Evolutionary conservation across 169 alveolate genomes (phyloP).

Genomic region (Plasmodium knowlesi): DNA sequence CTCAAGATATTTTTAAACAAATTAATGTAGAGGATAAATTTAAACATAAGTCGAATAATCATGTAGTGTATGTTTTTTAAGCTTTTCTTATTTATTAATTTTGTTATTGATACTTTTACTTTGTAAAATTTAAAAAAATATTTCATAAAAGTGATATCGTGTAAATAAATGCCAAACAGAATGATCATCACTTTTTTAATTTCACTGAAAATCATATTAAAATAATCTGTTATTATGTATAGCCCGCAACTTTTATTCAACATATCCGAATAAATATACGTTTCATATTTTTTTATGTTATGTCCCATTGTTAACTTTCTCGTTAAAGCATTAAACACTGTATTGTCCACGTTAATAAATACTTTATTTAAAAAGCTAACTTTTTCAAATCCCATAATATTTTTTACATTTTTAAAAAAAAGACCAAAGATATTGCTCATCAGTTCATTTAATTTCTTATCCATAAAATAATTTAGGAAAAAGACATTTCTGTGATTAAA

Average conservation of each 20-base stretch:
- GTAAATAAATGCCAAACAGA: constrained; percentile 48
- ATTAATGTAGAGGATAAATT: constrained; percentile 38
- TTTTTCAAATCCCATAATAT: constrained; percentile 48
- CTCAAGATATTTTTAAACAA: constrained; percentile 23
- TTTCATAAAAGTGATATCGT: constrained; percentile 32
- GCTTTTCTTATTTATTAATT: neutral
- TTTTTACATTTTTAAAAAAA: constrained; percentile 51
- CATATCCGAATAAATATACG: constrained; percentile 28
- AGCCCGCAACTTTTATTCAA: neutral
- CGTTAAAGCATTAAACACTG: constrained; percentile 2
- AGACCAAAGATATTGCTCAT: constrained; percentile 6
- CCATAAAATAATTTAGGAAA: constrained; percentile 5
- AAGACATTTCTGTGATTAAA: constrained; percentile 2
- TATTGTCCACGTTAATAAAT: constrained; percentile 29
- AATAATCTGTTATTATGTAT: neutral
- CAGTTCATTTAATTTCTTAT: constrained; percentile 9
- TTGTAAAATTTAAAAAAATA: constrained; percentile 60
- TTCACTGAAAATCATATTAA: constrained; percentile 13
- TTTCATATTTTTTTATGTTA: constrained; percentile 38
- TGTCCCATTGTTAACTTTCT: neutral
- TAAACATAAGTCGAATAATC: constrained; percentile 26
- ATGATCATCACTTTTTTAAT: constrained; percentile 34
- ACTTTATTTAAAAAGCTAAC: constrained; percentile 58
- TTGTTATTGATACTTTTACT: neutral
- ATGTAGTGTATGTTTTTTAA: constrained; percentile 38